Percentiles rank a stretch among this genome's conserved stretches.
Conservation (phyloP, 345 rosid genomes). For the Fremontodendron californicum region DNA sequence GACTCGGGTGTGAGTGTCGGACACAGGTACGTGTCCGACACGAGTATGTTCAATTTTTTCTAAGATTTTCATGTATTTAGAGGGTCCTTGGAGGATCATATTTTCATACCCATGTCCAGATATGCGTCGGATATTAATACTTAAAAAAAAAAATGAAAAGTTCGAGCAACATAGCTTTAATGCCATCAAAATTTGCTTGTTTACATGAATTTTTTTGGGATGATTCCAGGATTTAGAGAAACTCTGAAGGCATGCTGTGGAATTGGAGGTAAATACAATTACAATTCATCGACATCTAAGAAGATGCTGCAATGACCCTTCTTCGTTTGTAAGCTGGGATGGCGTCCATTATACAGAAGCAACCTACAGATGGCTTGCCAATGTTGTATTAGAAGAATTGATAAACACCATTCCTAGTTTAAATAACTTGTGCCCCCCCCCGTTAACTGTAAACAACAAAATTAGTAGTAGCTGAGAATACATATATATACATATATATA, state of each 20-base stretch:
- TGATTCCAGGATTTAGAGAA: slow-evolving; percentile 27
- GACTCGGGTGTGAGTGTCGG: no score
- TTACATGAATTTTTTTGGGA: not conserved
- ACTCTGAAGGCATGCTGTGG: slow-evolving; percentile 45
- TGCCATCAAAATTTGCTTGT: not conserved
- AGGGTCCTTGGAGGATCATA: no score
- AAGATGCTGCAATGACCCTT: slow-evolving; percentile 30
- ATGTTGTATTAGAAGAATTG: not conserved
- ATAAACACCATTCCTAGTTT: not conserved
- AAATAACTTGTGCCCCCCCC: not conserved
- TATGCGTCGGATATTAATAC: no score
- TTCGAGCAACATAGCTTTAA: no score
- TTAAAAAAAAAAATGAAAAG: no score
- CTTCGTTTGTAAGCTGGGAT: slow-evolving; percentile 41
- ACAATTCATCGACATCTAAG: slow-evolving; percentile 9
- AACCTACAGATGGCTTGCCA: slow-evolving; percentile 16
- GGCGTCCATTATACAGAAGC: slow-evolving; percentile 42
- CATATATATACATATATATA: no score
- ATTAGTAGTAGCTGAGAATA: no score
- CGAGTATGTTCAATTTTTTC: no score
- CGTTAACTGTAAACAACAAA: not conserved
- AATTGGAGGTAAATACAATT: slow-evolving; percentile 43
- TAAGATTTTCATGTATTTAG: no score
- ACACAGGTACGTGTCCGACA: no score
- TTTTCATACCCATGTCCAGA: no score